Conservation (phyloP, 306 rosid species). For the Cucurbita argyrosperma region DNA sequence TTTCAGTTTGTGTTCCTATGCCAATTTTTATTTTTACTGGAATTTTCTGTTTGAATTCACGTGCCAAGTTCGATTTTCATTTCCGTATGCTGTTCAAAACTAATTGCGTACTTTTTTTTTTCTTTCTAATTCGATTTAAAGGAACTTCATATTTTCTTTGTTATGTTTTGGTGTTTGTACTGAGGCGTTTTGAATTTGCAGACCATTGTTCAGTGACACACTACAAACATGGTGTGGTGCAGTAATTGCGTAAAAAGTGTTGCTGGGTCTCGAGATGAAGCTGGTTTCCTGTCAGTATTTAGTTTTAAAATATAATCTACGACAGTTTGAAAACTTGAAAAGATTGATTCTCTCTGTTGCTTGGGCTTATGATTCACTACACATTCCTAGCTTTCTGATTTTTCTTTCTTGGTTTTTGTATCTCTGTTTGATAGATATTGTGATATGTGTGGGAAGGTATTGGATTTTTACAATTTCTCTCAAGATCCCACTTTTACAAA, state of each 20-base stretch:
- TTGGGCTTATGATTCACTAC: neutral
- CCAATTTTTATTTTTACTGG: neutral
- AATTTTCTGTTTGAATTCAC: neutral
- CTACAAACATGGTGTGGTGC: conserved; percentile 9
- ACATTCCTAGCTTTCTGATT: neutral
- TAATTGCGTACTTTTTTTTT: neutral
- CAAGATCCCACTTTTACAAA: conserved; percentile 10
- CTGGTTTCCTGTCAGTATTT: conserved; percentile 7
- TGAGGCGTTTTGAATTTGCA: neutral
- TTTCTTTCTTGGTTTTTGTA: neutral
- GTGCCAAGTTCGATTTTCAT: neutral
- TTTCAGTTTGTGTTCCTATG: neutral
- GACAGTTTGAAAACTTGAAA: neutral
- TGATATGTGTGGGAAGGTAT: conserved; percentile 14
- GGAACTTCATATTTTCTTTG: neutral
- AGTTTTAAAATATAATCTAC: neutral
- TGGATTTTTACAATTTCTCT: conserved; percentile 7
- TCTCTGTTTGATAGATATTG: conserved; percentile 6
- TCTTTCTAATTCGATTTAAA: neutral
- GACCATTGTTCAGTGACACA: neutral
- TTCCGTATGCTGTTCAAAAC: neutral
- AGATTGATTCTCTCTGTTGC: neutral
- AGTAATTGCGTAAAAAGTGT: conserved; percentile 3
- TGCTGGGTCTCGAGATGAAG: neutral
- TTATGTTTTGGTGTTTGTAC: neutral